phyloP scores from a whole-genome alignment of 225 moss, liverwort and hornwort species.

The Thuidium tamariscinum region DNA sequence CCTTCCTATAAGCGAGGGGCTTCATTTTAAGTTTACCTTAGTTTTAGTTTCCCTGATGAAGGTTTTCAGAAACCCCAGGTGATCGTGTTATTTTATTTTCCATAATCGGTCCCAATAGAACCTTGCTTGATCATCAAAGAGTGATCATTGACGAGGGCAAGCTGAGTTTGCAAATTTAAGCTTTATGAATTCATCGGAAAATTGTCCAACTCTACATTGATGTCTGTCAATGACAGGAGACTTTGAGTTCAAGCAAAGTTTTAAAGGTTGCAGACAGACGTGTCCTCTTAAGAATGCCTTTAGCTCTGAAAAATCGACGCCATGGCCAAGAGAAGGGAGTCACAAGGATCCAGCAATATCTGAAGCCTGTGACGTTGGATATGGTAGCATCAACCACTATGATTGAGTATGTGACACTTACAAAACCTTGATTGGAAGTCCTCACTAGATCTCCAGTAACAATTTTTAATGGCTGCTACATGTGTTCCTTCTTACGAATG shows the following conservation, averaged over 20 bases:
- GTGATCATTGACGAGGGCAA: neutral
- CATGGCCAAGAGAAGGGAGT: conserved; percentile 62
- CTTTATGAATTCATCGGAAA: neutral
- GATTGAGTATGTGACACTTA: conserved; percentile 58
- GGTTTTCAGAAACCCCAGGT: neutral
- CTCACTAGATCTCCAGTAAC: neutral
- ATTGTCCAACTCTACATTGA: neutral
- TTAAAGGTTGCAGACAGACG: conserved; percentile 48
- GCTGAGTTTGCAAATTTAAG: neutral
- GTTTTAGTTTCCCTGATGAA: neutral
- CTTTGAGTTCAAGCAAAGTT: conserved; percentile 34
- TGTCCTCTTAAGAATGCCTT: conserved; percentile 58
- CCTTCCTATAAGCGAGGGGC: neutral
- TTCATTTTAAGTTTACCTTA: neutral
- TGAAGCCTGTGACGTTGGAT: conserved; percentile 55
- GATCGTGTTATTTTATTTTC: neutral
- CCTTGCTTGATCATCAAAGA: neutral
- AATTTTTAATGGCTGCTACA: neutral
- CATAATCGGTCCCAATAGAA: neutral
- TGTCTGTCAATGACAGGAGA: conserved; percentile 49
- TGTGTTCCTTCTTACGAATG: neutral
- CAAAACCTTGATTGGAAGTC: neutral
- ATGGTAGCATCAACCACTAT: conserved; percentile 42
- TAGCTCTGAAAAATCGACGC: conserved; percentile 28
- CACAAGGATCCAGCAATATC: conserved; percentile 31